These are phyloP conservation scores for Periconia sp. DNA, from an alignment of 2,329 filamentous ascomycete species.

Conservation along the genomic window DNA sequence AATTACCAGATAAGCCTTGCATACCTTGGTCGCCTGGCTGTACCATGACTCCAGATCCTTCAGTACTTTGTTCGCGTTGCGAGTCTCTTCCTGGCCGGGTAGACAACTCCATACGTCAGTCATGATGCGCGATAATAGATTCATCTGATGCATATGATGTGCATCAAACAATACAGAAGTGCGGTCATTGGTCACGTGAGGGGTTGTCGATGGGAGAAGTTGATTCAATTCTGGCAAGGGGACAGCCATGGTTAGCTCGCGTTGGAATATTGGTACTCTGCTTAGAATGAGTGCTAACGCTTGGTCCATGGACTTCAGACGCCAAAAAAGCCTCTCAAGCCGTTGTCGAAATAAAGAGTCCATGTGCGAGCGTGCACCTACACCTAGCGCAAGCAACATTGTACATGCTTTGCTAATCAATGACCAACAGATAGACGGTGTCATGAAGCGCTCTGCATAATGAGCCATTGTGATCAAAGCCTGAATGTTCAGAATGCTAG, in stretches of 20 bases:
- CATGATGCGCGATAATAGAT: slow-evolving; percentile 7
- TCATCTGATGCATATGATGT: slow-evolving; percentile 6
- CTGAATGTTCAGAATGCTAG: slow-evolving; percentile 2
- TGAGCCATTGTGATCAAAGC: slow-evolving; percentile 4
- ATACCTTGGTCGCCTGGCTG: slow-evolving; percentile 1
- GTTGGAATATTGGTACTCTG: slow-evolving; percentile 6
- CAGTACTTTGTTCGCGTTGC: not conserved
- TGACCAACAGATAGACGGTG: slow-evolving; percentile 8
- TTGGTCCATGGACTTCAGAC: slow-evolving; percentile 5
- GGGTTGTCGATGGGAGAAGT: not conserved
- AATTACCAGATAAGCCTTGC: not conserved
- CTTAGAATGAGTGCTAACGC: slow-evolving; percentile 8
- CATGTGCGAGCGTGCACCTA: slow-evolving; percentile 1
- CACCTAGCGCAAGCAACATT: slow-evolving; percentile 10
- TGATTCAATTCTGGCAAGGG: slow-evolving; percentile 6
- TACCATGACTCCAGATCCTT: slow-evolving; percentile 2
- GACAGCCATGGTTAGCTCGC: slow-evolving; percentile 4
- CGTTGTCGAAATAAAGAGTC: slow-evolving; percentile 3
- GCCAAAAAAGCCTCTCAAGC: slow-evolving; percentile 6
- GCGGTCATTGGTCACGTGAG: not conserved
- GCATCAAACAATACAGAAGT: slow-evolving; percentile 5
- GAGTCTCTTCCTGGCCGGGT: slow-evolving; percentile 3
- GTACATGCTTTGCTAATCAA: slow-evolving; percentile 6
- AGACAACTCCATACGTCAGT: slow-evolving; percentile 9
- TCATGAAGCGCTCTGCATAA: slow-evolving; percentile 1